phyloP scores from a whole-genome alignment of 805 yeast genomes.

The Starmerella geochares region DNA sequence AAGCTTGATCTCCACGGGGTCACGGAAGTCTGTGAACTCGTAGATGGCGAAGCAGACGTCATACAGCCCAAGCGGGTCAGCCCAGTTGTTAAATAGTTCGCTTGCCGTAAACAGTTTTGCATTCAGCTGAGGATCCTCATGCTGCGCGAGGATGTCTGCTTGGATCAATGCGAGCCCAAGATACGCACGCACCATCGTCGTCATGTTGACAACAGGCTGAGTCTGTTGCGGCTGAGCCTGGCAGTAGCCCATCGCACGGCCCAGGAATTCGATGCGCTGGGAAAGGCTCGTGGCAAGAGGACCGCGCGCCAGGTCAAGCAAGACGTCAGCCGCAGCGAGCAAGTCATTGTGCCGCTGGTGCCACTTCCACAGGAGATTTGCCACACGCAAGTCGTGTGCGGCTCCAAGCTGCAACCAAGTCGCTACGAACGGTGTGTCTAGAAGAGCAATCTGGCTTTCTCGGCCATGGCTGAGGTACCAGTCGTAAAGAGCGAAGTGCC shows the following conservation, averaged over 20 bases:
- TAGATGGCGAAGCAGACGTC: conserved; percentile 70
- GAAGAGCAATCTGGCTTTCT: conserved; percentile 63
- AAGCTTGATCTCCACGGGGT: conserved; percentile 66
- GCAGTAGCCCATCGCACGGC: conserved; percentile 88
- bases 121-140: conserved; percentile 44
- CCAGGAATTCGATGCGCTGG: conserved; percentile 74
- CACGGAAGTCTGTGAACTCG: conserved; percentile 75
- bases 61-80: conserved; percentile 79
- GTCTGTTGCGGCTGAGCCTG: conserved; percentile 68
- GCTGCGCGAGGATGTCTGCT: conserved; percentile 42
- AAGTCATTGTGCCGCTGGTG: conserved; percentile 72
- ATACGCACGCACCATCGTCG: conserved; percentile 62
- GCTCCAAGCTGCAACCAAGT: conserved; percentile 52
- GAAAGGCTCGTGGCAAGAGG: conserved; percentile 55
- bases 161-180: conserved; percentile 82
- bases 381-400: conserved; percentile 52
- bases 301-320: conserved; percentile 63
- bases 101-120: conserved; percentile 58
- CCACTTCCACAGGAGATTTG: conserved; percentile 79
- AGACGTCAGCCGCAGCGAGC: conserved; percentile 72
- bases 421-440: conserved; percentile 71
- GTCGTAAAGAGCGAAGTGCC: conserved; percentile 84
- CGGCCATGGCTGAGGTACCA: conserved; percentile 78
- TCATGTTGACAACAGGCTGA: conserved; percentile 63
- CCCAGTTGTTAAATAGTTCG: conserved; percentile 73